Evolutionary conservation across 257 asterid genomes (phyloP), one percentile per base, ranked within the genome.

Genomic region (Sherardia arvensis): DNA sequence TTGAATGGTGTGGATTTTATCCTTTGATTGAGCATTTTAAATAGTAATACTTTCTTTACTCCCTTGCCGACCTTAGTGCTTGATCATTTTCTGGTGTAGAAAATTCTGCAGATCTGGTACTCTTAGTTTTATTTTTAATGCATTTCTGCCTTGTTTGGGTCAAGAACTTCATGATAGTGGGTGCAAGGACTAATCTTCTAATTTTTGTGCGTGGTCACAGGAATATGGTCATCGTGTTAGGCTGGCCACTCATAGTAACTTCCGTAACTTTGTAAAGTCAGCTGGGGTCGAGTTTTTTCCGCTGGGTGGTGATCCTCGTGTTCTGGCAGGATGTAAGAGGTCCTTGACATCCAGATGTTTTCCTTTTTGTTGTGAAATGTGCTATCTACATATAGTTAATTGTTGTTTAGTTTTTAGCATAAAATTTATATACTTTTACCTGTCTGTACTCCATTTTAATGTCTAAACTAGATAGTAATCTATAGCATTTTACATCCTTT

Each of bases 241-340:
- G 80, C 72, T 90, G 80, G 96, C 99, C 54, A 93, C 97, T 74
- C 97, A 93, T 78, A 79, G 84, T 33, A 93, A 90, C 77, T 93
- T 93, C 80, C 77, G 75, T 45, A 81, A 82, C 70, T 93, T 93
- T 74, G 96, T 93, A 61, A 87, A 86, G 83, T 83, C 94, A 22
- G 95, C 90, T 58, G 96, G 95, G 62, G 81, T 93, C 21, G 95
- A 85, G 59, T 93, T 90, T 74, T 90, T 77, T 73, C 96, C 99
- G 6, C 82, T 93, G 63, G 99, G 99, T 20, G 99, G 99, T 10
- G 99, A 93, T 72, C 97, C 99, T 73, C 91, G 95, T 71, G 79
- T 93, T 68, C 82, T 93, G 87, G 88, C 99, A 68, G 99, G 95
- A 87, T 93, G 99, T 93, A 90, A 93, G 99, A 73, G 84, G 77